Conservation (phyloP, 331 rosid genomes). For the Malus hybrid region DNA sequence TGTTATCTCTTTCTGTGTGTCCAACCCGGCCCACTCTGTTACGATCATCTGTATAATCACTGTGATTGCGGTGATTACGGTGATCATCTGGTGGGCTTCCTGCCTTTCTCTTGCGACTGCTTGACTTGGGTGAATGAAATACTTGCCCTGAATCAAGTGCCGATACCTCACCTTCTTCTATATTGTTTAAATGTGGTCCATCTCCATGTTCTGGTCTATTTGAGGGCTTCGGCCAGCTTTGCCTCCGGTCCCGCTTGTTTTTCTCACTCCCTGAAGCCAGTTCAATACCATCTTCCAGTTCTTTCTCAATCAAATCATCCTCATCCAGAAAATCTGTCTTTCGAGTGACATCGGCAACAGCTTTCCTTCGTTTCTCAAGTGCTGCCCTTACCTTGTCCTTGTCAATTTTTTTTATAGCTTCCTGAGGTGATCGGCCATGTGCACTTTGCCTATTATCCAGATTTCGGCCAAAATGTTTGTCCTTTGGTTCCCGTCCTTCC, state of each 20-base stretch:
- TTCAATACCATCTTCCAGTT: constrained; percentile 92
- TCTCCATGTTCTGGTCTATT: constrained; percentile 48
- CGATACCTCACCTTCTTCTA: constrained; percentile 88
- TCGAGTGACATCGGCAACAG: constrained; percentile 51
- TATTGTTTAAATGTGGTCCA: constrained; percentile 46
- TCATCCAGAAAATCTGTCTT: constrained; percentile 78
- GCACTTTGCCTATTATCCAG: constrained; percentile 44
- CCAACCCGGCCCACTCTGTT: constrained; percentile 43
- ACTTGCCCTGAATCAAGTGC: constrained; percentile 35
- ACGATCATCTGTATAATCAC: constrained; percentile 46
- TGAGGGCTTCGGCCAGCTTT: constrained; percentile 60
- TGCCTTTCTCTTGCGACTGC: constrained; percentile 67
- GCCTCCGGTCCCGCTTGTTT: constrained; percentile 67
- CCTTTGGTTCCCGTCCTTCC: constrained; percentile 51
- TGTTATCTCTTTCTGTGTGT: constrained; percentile 52
- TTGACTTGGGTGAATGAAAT: constrained; percentile 54
- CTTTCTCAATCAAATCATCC: constrained; percentile 94
- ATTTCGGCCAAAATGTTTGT: constrained; percentile 47
- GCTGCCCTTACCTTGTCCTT: constrained; percentile 91
- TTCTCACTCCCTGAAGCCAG: constrained; percentile 68
- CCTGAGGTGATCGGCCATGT: constrained; percentile 61
- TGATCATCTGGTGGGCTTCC: constrained; percentile 50
- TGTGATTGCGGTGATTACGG: constrained; percentile 26
- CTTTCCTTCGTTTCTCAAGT: constrained; percentile 84
- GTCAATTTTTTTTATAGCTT: constrained; percentile 72